phyloP scores from a whole-genome alignment of 805 yeast genomes.

The Cyberlindnera saturnus region DNA sequence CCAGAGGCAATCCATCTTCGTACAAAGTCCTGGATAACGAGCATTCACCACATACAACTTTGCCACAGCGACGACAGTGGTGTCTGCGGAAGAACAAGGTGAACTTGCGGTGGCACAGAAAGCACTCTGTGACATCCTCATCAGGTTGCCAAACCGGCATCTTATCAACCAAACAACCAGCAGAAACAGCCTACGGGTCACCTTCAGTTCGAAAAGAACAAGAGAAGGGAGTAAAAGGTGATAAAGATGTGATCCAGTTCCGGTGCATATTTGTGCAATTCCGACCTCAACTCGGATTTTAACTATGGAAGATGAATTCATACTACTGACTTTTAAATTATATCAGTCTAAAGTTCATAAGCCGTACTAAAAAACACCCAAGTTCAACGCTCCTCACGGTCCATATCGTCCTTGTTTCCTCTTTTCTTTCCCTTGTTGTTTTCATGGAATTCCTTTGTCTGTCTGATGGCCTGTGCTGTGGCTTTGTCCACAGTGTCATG shows the following conservation, averaged over 20 bases:
- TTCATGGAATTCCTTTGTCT: slow-evolving; percentile 27
- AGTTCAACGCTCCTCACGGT: slow-evolving; percentile 18
- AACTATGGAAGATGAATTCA: too few relatives aligned
- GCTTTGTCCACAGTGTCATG: slow-evolving; percentile 90
- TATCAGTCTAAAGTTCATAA: too few relatives aligned
- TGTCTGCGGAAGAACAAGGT: slow-evolving; percentile 67
- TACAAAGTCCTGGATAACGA: slow-evolving; percentile 48
- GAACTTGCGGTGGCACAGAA: slow-evolving; percentile 46
- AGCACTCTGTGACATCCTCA: slow-evolving; percentile 43
- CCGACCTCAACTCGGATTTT: too few relatives aligned
- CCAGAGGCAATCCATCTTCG: slow-evolving; percentile 54
- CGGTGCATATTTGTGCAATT: too few relatives aligned
- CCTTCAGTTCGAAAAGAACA: too few relatives aligned
- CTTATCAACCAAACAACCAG: neutral
- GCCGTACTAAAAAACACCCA: too few relatives aligned
- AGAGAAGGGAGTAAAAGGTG: too few relatives aligned
- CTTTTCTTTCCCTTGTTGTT: slow-evolving; percentile 11
- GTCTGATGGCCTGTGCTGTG: slow-evolving; percentile 74
- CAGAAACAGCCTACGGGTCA: too few relatives aligned
- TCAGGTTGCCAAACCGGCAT: slow-evolving; percentile 70
- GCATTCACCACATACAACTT: slow-evolving; percentile 69
- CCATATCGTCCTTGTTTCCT: slow-evolving; percentile 16
- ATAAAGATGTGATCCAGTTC: too few relatives aligned
- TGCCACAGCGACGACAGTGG: slow-evolving; percentile 80
- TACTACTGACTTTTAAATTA: too few relatives aligned